These are phyloP conservation scores for Marasmius fiardii DNA, from an alignment of 1,284 basidiomycete species.

Conservation along the genomic window DNA sequence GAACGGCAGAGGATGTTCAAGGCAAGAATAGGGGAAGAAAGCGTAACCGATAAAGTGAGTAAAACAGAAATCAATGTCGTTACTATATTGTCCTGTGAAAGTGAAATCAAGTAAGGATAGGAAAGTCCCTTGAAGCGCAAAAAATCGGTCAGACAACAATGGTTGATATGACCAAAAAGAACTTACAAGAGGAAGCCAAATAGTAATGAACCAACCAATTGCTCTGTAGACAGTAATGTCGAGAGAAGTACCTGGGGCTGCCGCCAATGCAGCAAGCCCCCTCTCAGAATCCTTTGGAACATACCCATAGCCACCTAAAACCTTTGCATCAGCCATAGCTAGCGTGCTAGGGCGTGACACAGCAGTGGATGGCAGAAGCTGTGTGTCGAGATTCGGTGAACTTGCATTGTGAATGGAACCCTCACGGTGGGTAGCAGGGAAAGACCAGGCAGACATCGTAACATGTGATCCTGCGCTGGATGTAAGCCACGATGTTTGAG, in stretches of 20 bases:
- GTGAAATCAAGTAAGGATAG: conserved; percentile 55
- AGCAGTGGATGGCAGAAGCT: conserved; percentile 33
- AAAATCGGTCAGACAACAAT: conserved; percentile 9
- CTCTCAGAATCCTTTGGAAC: conserved; percentile 47
- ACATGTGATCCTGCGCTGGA: conserved; percentile 55
- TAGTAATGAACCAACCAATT: conserved; percentile 57
- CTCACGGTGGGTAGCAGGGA: conserved; percentile 43
- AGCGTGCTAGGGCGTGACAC: conserved; percentile 47
- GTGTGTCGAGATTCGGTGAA: conserved; percentile 37
- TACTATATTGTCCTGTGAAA: conserved; percentile 34
- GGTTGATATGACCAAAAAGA: neutral
- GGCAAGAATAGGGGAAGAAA: conserved; percentile 63
- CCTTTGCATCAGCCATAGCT: conserved; percentile 52
- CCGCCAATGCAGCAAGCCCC: conserved; percentile 41
- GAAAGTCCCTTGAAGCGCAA: conserved; percentile 42
- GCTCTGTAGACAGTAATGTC: conserved; percentile 52
- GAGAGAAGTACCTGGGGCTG: conserved; percentile 39
- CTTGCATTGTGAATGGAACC: conserved; percentile 27
- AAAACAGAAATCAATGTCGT: conserved; percentile 41
- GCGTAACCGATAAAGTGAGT: conserved; percentile 56
- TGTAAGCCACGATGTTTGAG: conserved; percentile 69
- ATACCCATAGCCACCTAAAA: conserved; percentile 63
- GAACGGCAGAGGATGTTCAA: conserved; percentile 55
- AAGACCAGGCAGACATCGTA: conserved; percentile 64
- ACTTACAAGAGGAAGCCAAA: conserved; percentile 67